These are phyloP conservation scores for Apophysomyces elegans DNA, from an alignment of 371 early-diverging fungal species.

Conservation along the genomic window DNA sequence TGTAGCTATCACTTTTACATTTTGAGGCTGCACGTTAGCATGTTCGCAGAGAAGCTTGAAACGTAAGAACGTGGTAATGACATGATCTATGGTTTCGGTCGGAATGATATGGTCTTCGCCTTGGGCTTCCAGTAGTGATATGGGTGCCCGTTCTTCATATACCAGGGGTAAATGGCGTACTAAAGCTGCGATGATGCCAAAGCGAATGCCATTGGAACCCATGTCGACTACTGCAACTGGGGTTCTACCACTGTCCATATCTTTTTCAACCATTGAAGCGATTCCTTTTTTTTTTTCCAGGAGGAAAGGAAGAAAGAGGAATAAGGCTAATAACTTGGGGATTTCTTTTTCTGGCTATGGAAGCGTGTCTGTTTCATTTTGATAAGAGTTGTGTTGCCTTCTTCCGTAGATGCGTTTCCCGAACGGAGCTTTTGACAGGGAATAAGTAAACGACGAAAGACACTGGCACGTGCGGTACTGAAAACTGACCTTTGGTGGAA, in stretches of 20 bases:
- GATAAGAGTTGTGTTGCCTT: neutral
- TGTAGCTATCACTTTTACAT: constrained; percentile 56
- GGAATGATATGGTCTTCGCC: constrained; percentile 39
- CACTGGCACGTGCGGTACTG: neutral
- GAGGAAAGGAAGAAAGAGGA: neutral
- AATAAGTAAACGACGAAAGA: neutral
- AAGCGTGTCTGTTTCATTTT: neutral
- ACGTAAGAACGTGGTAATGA: constrained; percentile 50
- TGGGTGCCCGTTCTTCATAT: constrained; percentile 58
- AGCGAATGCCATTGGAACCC: constrained; percentile 66
- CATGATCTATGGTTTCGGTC: constrained; percentile 45
- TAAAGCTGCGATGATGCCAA: constrained; percentile 52
- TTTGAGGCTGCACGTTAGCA: constrained; percentile 36
- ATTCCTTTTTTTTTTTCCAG: too few species aligned
- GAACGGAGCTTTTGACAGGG: neutral
- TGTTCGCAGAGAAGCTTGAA: constrained; percentile 54
- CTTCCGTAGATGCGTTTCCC: neutral
- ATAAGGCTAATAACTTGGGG: neutral
- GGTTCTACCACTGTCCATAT: constrained; percentile 17
- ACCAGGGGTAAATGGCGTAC: constrained; percentile 53
- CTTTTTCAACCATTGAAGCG: constrained; percentile 11
- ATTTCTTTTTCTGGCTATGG: neutral
- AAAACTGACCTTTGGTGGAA: neutral
- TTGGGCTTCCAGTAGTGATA: constrained; percentile 56
- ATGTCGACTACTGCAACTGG: constrained; percentile 60